Base-by-base conservation (phyloP, 257 asterid genomes). In the Ocimum tenuiflorum region DNA sequence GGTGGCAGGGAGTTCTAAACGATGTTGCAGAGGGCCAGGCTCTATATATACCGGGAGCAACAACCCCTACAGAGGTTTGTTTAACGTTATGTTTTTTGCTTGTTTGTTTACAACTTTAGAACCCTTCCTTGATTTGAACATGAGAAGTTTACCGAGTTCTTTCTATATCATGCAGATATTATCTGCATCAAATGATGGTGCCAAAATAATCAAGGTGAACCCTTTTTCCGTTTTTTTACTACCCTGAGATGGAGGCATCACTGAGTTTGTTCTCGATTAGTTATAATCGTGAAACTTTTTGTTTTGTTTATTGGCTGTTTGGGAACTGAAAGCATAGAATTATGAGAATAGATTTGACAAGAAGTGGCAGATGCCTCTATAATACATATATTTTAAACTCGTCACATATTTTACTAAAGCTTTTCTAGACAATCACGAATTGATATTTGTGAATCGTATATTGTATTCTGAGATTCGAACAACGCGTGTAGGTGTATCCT, bases 11-110 rank as follows among this genome's bases (percentile, higher is more conserved):
- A 20, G 78, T 89, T 73, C 71, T 83, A 8, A 81, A 78, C 54
- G 84, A 82, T 60, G 86, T 78, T 78, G 70, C 80, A 2, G 76
- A 70, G 38, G 71, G 71, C 47, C 79, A 82, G 51, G 87, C 85
- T 74, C 71, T 87, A 18, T 89, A 85, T 64, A 81, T 89, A 78
- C 97, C 95, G 62, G 97, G 97, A n/a, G 94, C 77, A 39, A 84
- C 83, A 90, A 89, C 97, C 38, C 94, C 97, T 18, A 85, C 94
- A 8, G 97, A 89, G 91, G 95, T 87, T 70, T 55, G 74, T 23
- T 27, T 59, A 47, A 33, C 8, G 23, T 52, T 31, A 19, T 27
- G 36, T 22, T 53, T 31, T 13, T 42, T 1, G 46, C 18, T 13
- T 12, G 18, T 42, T 42, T 3, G 22, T 27, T 62, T 38, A 36